Evolutionary conservation across 192 early-diverging fungal species (phyloP), one percentile per base, ranked within the genome.

Genomic region (Mortierella claussenii): DNA sequence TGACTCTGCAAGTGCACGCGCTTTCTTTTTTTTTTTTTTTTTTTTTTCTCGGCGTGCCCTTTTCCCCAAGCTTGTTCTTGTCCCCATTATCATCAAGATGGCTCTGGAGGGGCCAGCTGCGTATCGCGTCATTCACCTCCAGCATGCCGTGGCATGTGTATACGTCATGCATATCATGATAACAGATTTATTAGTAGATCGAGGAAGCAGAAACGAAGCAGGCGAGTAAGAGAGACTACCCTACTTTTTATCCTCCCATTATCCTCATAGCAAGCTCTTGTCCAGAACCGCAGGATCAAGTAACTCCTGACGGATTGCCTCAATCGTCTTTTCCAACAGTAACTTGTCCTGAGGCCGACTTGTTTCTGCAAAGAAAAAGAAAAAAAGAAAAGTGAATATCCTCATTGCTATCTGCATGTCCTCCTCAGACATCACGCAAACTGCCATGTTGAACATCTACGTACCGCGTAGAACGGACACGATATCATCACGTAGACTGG

Each of bases 381-480:
- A 20, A 53, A 40, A 40, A 40, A 40, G 13, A 40, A 40, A 40
- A 40, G n/a, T n/a, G n/a, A n/a, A n/a, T n/a, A n/a, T n/a, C n/a
- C n/a, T n/a, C n/a, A n/a, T n/a, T n/a, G n/a, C n/a, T n/a, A n/a
- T n/a, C n/a, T n/a, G n/a, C n/a, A n/a, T n/a, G n/a, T n/a, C n/a
- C n/a, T n/a, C n/a, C n/a, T n/a, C n/a, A n/a, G n/a, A n/a, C n/a
- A n/a, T n/a, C n/a, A n/a, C n/a, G n/a, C n/a, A n/a, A n/a, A n/a
- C n/a, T n/a, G n/a, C n/a, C n/a, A n/a, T n/a, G n/a, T n/a, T 40
- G 37, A 40, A 40, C 37, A 40, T 10, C 7, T 40, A 40, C 37
- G 0, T 67, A 76, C 73, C 73, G 61, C 47, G 63, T 28, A 76
- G 5, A 0, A 66, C 53, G 1, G 28, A 8, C 17, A 76, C 23